phyloP scores from a whole-genome alignment of 2,329 filamentous ascomycete genomes.

The Ophiostoma sp. region DNA sequence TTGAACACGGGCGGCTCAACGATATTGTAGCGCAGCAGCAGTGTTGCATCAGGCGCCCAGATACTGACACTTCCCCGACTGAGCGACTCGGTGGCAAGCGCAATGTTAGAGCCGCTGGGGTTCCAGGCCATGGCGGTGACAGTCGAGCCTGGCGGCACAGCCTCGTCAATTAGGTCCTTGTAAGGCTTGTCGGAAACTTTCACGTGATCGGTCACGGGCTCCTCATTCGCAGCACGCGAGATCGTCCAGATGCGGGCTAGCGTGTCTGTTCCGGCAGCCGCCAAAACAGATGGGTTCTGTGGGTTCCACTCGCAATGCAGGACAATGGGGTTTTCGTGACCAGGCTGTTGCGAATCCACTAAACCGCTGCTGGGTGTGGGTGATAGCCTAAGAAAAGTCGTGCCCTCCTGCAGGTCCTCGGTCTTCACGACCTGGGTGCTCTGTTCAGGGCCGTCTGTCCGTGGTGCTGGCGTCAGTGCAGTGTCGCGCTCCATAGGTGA shows the following conservation, averaged over 20 bases:
- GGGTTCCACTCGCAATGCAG: conserved; percentile 67
- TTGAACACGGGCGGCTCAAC: conserved; percentile 58
- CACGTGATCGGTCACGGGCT: conserved; percentile 41
- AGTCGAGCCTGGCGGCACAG: conserved; percentile 46
- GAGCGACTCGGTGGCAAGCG: conserved; percentile 52
- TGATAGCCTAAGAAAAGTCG: conserved; percentile 55
- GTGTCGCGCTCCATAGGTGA: conserved; percentile 57
- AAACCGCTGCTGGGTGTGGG: conserved; percentile 34
- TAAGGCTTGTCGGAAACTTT: conserved; percentile 38
- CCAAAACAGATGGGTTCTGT: conserved; percentile 57
- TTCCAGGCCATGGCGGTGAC: conserved; percentile 59
- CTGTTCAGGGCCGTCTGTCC: conserved; percentile 57
- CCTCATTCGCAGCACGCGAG: conserved; percentile 45
- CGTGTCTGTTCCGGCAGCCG: conserved; percentile 63
- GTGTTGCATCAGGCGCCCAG: conserved; percentile 49
- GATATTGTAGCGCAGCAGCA: conserved; percentile 50
- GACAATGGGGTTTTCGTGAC: conserved; percentile 52
- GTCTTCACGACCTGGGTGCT: conserved; percentile 61
- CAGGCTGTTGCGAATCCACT: conserved; percentile 25
- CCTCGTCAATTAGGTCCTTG: conserved; percentile 48
- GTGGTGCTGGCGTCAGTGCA: conserved; percentile 46
- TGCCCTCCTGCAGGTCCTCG: conserved; percentile 53
- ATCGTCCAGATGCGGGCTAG: conserved; percentile 65
- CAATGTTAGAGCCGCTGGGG: conserved; percentile 50
- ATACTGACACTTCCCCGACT: conserved; percentile 51